Percentiles rank a stretch among this genome's conserved stretches.
phyloP scores from a whole-genome alignment of 176 grass and related monocot genomes.

The Lolium rigidum region DNA sequence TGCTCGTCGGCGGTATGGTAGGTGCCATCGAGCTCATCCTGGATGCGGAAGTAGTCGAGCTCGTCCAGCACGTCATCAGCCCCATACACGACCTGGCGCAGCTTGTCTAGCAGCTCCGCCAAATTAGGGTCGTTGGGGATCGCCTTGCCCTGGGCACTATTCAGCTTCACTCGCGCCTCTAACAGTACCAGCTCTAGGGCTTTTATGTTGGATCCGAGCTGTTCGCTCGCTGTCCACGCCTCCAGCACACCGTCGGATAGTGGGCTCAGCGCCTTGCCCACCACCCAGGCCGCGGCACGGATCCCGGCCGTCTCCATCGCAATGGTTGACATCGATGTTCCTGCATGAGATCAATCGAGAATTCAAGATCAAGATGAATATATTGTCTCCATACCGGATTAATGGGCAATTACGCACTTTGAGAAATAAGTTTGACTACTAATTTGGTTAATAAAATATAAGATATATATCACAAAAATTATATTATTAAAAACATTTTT shows the following conservation, averaged over 20 bases:
- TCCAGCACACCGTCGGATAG: background rate
- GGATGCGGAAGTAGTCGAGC: background rate
- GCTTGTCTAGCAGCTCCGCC: background rate
- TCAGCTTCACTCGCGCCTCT: too few relatives aligned
- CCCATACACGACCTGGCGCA: background rate
- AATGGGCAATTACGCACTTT: too few relatives aligned
- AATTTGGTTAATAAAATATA: too few relatives aligned
- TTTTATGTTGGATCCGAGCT: conserved; percentile 22
- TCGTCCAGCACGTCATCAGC: conserved; percentile 38
- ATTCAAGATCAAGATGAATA: background rate
- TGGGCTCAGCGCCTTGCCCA: conserved; percentile 11
- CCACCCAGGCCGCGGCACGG: background rate
- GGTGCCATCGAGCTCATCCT: conserved; percentile 23
- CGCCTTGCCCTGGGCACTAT: too few relatives aligned
- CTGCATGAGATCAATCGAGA: background rate
- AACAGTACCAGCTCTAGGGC: too few relatives aligned
- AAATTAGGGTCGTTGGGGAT: background rate
- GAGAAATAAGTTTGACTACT: too few relatives aligned
- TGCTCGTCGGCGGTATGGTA: background rate
- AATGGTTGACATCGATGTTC: background rate
- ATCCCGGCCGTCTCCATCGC: background rate
- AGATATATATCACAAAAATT: too few relatives aligned
- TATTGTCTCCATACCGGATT: too few relatives aligned
- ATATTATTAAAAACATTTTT: too few relatives aligned
- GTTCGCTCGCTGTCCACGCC: conserved; percentile 39